Percentiles rank a stretch among this genome's conserved stretches.
These are phyloP conservation scores for Schwanniomyces occidentalis DNA, from an alignment of 805 yeast species.

Conservation along the genomic window DNA sequence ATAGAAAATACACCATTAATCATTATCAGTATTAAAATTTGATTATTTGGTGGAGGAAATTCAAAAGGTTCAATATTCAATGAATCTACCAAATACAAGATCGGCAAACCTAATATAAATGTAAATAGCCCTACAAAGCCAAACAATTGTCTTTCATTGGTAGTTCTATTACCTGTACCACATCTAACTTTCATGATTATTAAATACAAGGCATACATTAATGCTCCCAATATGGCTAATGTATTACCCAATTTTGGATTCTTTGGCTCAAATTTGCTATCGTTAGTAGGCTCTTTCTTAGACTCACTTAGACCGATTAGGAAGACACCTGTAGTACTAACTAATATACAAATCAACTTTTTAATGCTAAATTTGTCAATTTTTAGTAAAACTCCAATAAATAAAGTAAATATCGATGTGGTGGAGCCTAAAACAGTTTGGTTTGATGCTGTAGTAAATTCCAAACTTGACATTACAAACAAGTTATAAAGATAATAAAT, in stretches of 20 bases:
- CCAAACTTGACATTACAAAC: conserved; percentile 41
- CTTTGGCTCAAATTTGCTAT: conserved; percentile 28
- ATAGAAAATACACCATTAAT: conserved; percentile 47
- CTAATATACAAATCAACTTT: conserved; percentile 43
- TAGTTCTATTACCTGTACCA: conserved; percentile 43
- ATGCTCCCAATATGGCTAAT: conserved; percentile 47
- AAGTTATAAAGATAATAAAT: conserved; percentile 45
- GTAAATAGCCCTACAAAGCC: conserved; percentile 48
- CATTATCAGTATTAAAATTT: conserved; percentile 33
- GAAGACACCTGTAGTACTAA: conserved; percentile 49
- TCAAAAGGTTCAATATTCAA: conserved; percentile 42
- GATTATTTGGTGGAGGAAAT: conserved; percentile 43
- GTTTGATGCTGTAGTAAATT: conserved; percentile 54
- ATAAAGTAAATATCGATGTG: conserved; percentile 50
- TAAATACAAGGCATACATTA: conserved; percentile 47
- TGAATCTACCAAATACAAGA: conserved; percentile 34
- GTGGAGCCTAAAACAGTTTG: conserved; percentile 53
- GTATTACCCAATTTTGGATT: conserved; percentile 47
- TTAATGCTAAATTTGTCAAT: conserved; percentile 44
- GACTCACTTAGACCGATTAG: conserved; percentile 42
- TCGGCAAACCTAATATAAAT: conserved; percentile 39
- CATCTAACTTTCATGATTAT: conserved; percentile 44
- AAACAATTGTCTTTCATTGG: conserved; percentile 49
- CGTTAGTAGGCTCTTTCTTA: conserved; percentile 13
- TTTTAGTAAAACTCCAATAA: conserved; percentile 40